phyloP scores from a whole-genome alignment of 768 basidiomycete genomes.

The Leccinum boreale region DNA sequence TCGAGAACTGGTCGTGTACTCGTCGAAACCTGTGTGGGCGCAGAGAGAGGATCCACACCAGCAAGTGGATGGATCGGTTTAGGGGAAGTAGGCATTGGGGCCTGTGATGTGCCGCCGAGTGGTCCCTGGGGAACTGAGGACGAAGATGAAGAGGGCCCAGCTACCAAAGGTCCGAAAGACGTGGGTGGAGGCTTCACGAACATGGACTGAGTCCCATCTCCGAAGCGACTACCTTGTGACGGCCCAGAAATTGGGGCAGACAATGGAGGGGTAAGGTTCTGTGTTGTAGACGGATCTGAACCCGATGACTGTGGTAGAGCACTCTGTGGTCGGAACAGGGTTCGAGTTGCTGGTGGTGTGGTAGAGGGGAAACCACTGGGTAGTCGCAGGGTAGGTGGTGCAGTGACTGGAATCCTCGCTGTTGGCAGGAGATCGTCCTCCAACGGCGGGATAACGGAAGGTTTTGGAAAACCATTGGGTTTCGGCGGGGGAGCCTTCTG shows the following conservation, averaged over 20 bases:
- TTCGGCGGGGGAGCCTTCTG: constrained; percentile 51
- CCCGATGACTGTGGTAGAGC: constrained; percentile 47
- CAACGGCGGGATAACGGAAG: constrained; percentile 56
- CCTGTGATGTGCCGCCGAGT: constrained; percentile 9
- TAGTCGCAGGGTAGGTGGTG: constrained; percentile 21
- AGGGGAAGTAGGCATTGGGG: constrained; percentile 2
- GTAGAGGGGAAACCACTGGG: constrained; percentile 19
- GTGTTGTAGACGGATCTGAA: constrained; percentile 50
- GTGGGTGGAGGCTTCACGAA: constrained; percentile 54
- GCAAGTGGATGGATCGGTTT: constrained; percentile 18
- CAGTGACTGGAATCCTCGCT: constrained; percentile 15
- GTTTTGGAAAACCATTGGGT: constrained; percentile 54
- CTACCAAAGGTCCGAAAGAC: constrained; percentile 32
- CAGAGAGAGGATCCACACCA: constrained; percentile 12
- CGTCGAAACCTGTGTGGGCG: constrained; percentile 2
- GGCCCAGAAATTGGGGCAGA: constrained; percentile 40
- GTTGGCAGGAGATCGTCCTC: constrained; percentile 53
- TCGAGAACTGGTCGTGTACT: constrained; percentile 42
- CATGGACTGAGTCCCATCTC: constrained; percentile 80
- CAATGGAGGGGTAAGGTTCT: constrained; percentile 16
- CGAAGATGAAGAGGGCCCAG: constrained; percentile 36
- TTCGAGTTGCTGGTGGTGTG: constrained; percentile 16
- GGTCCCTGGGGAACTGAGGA: constrained; percentile 27
- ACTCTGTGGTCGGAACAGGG: constrained; percentile 27
- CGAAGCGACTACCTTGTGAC: constrained; percentile 61